These are phyloP conservation scores for Lactifluus hygrophoroides DNA, from an alignment of 768 basidiomycete genomes.

Conservation along the genomic window DNA sequence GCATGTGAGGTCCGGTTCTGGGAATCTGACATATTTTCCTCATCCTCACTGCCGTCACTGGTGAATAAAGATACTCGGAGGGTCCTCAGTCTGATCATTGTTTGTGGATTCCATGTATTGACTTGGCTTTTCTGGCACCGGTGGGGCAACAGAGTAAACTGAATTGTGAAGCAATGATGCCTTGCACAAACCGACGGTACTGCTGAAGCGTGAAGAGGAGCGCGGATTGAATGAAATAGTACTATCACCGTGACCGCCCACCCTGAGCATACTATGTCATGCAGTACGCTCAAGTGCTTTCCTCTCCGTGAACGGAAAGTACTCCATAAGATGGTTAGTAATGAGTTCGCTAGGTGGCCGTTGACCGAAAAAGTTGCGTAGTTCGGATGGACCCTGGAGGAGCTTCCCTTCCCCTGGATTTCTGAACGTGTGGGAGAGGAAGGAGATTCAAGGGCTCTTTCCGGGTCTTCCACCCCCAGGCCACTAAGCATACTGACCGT, in stretches of 20 bases:
- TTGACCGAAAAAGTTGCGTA: slow-evolving; percentile 96
- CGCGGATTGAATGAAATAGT: slow-evolving; percentile 38
- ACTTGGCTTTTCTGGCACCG: slow-evolving; percentile 23
- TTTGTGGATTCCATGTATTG: neutral
- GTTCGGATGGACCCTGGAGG: slow-evolving; percentile 50
- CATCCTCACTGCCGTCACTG: slow-evolving; percentile 55
- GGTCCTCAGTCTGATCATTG: slow-evolving; percentile 34
- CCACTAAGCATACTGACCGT: slow-evolving; percentile 92
- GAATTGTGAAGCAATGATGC: slow-evolving; percentile 38
- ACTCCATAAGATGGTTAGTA: slow-evolving; percentile 90
- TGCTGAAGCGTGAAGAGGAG: slow-evolving; percentile 53
- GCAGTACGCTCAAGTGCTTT: slow-evolving; percentile 84
- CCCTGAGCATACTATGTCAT: slow-evolving; percentile 78
- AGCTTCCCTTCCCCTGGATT: slow-evolving; percentile 28
- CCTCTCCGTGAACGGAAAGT: slow-evolving; percentile 91
- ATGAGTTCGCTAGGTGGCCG: slow-evolving; percentile 97
- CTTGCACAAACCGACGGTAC: slow-evolving; percentile 39
- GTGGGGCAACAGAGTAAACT: slow-evolving; percentile 35
- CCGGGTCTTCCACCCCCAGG: slow-evolving; percentile 78
- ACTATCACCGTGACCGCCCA: slow-evolving; percentile 44
- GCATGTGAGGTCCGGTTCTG: slow-evolving; percentile 32
- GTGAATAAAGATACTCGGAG: slow-evolving; percentile 71
- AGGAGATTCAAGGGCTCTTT: slow-evolving; percentile 51
- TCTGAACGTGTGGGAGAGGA: slow-evolving; percentile 39
- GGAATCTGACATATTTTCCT: slow-evolving; percentile 26